Evolutionary conservation across 768 basidiomycete genomes (phyloP).

Genomic region (Mycena epipterygia): DNA sequence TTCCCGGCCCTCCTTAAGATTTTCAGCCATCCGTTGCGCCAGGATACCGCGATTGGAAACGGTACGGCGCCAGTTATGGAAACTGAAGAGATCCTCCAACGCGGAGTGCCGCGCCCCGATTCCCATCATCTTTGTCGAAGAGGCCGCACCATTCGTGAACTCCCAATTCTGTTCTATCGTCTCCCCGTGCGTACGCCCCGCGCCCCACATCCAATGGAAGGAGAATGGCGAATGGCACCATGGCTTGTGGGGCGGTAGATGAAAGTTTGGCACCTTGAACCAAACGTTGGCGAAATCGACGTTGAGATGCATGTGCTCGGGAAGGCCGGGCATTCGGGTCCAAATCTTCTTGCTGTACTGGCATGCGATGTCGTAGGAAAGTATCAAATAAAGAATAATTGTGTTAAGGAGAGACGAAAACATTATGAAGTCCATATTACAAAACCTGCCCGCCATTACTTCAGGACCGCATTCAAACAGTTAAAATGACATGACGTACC

Average conservation of each 20-base stretch:
- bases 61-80: background rate
- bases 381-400: background rate
- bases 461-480: background rate
- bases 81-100: background rate
- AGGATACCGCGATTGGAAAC: background rate
- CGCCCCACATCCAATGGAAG: background rate
- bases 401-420: background rate
- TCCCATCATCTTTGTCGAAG: background rate
- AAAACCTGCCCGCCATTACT: background rate
- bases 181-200: background rate
- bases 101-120: conserved; percentile 18
- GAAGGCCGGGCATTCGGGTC: background rate
- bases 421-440: background rate
- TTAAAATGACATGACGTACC: conserved; percentile 23
- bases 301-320: background rate
- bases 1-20: background rate
- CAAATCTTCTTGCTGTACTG: background rate
- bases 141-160: background rate
- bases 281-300: background rate
- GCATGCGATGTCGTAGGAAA: background rate
- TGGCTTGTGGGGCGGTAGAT: conserved; percentile 30
- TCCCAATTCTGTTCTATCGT: background rate
- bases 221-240: conserved; percentile 28
- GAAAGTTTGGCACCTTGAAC: conserved; percentile 40
- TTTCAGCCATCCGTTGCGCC: background rate